phyloP scores from a whole-genome alignment of 805 yeast species.

The Cyberlindnera mississippiensis region DNA sequence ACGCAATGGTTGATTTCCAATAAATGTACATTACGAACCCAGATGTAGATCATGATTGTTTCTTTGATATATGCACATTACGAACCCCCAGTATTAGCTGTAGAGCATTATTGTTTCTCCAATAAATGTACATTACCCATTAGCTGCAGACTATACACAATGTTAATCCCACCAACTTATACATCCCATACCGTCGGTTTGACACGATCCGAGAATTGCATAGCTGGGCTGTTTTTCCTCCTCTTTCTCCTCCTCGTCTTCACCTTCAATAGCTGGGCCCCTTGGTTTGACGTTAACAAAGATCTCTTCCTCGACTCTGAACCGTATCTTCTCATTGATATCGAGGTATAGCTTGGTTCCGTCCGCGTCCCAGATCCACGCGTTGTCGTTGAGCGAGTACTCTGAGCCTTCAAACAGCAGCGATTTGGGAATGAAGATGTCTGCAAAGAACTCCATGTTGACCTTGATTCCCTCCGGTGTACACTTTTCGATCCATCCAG shows the following conservation, averaged over 20 bases:
- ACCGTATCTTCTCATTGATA: conserved; percentile 85
- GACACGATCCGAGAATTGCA: conserved; percentile 84
- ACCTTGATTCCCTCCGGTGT: conserved; percentile 81
- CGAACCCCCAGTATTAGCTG: too few relatives aligned
- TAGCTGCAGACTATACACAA: too few relatives aligned
- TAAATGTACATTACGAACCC: background rate
- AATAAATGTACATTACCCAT: background rate
- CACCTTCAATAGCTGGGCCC: conserved; percentile 43
- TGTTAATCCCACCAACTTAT: conserved; percentile 90
- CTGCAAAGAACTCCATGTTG: conserved; percentile 85
- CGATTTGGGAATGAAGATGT: conserved; percentile 81
- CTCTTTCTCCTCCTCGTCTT: conserved; percentile 26
- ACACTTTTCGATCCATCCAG: conserved; percentile 92
- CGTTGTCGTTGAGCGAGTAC: conserved; percentile 70
- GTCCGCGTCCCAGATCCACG: conserved; percentile 90
- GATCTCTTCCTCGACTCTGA: conserved; percentile 85
- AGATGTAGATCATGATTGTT: background rate
- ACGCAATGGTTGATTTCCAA: background rate
- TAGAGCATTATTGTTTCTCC: too few relatives aligned
- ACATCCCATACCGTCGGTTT: conserved; percentile 95
- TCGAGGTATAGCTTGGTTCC: conserved; percentile 80
- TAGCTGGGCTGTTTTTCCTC: conserved; percentile 66
- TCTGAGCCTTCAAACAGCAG: conserved; percentile 75
- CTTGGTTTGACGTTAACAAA: conserved; percentile 82
- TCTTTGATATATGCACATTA: background rate